phyloP scores from a whole-genome alignment of 2,329 filamentous ascomycete genomes.

The Pseudocercospora ulei region DNA sequence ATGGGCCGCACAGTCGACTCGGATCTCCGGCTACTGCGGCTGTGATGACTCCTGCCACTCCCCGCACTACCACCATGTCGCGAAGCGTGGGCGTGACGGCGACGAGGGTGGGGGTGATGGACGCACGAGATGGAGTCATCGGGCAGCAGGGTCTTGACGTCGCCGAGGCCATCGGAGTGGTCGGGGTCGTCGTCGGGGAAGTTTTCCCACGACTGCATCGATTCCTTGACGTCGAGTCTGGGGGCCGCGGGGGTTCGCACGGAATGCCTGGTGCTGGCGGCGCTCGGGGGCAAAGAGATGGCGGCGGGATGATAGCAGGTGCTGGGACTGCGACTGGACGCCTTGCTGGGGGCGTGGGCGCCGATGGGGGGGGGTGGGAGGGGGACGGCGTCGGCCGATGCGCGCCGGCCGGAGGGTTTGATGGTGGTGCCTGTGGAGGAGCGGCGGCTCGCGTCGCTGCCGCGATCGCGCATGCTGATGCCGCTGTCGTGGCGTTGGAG shows the following conservation, averaged over 20 bases:
- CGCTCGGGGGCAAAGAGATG: constrained; percentile 21
- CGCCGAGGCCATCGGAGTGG: constrained; percentile 35
- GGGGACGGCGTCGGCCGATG: constrained; percentile 13
- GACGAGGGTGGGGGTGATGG: constrained; percentile 13
- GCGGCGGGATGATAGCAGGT: constrained; percentile 25
- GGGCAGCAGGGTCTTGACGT: constrained; percentile 41
- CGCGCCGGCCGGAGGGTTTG: constrained; percentile 23
- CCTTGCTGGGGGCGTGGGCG: constrained; percentile 12
- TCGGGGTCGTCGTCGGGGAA: constrained; percentile 21
- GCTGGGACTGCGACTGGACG: constrained; percentile 12
- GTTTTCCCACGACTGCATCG: constrained; percentile 17
- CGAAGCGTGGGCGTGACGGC: constrained; percentile 11
- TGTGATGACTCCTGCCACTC: constrained; percentile 16
- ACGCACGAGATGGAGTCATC: constrained; percentile 44
- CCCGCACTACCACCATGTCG: constrained; percentile 15
- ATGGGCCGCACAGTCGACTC: constrained; percentile 26
- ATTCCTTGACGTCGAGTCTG: constrained; percentile 2
- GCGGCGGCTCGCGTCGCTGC: constrained; percentile 18
- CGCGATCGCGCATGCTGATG: constrained; percentile 24
- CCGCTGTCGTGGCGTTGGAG: constrained; percentile 29
- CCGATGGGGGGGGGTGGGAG: constrained; percentile 14
- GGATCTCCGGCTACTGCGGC: constrained; percentile 14
- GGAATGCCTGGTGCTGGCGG: constrained; percentile 6
- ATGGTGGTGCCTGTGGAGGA: constrained; percentile 30
- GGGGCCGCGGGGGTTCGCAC: constrained; percentile 1